Base-by-base conservation (phyloP, 305 asterid species). In the Striga hermonthica region DNA sequence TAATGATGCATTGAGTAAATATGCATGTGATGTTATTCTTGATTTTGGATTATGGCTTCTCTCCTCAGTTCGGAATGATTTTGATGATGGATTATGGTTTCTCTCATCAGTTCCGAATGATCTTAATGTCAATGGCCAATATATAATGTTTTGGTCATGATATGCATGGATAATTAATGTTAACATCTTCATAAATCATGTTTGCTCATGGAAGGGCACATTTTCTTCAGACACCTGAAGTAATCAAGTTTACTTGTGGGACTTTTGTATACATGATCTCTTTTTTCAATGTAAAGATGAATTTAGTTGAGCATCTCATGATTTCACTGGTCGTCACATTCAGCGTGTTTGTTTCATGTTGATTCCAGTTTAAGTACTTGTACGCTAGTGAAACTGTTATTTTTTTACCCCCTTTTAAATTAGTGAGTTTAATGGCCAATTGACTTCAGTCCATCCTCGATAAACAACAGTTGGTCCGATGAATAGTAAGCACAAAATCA, bases 21-120 rank as follows among this genome's bases (percentile, higher is more conserved):
- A 22, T 22, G 31, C 31, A 22, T 22, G 31, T 22, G 31, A 22
- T 22, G 31, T 22, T 22, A 22, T 22, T 22, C 31, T 22, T 22
- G 31, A 22, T 22, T 22, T 22, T 45, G 60, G n/a, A 41, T 56
- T 6, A 3, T 67, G 71, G 57, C 38, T 43, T 57, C 35, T 67
- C 28, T 16, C 7, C 10, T 9, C 34, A 36, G 10, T 22, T 22
- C 31, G 1, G 31, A 22, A 22, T 22, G 31, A 22, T 22, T 22
- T 22, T 22, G 31, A 22, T 22, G 1, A 2, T 22, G 31, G 31
- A 22, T 22, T 22, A 22, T 22, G 31, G 31, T 2, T 22, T 22
- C 31, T 22, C 31, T 22, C 31, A 22, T 22, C 31, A 22, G n/a
- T 56, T 60, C 14, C 59, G 9, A 38, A 14, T 40, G 13, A 52